Base-by-base conservation (phyloP, 2,329 filamentous ascomycete genomes). In the Fusarium transvaalense region DNA sequence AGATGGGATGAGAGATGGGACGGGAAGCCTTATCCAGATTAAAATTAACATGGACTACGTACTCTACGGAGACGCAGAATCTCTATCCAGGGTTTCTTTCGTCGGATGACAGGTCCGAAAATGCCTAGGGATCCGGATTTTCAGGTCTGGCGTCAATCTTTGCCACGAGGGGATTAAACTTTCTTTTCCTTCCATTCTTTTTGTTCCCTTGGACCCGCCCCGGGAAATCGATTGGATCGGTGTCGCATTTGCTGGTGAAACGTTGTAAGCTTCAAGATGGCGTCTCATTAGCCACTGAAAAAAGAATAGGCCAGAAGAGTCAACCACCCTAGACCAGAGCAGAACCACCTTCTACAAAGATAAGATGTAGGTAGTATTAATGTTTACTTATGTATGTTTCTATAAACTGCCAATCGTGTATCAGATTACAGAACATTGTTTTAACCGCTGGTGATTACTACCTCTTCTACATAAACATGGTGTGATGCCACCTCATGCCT, bases 181-280 rank as follows among this genome's bases (percentile, higher is more conserved):
- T 19, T 50, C 6, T 15, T 39, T 21, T 25, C 39, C 17, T 29
- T 53, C n/a, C 39, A 12, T 29, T 53, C n/a, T 50, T 46, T 32
- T 46, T 47, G 6, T 32, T 32, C 43, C 19, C 32, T 39, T 57
- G 12, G 61, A 65, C 62, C 48, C 34, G 25, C 27, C 29, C 13
- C 9, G 14, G 14, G 13, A 29, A 29, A 10, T 41, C 35, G 23
- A 62, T 42, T 39, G 27, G 37, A 53, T 37, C 21, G 46, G 60
- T 43, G 25, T 55, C 10, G 50, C 32, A 52, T 47, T 41, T 5
- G 2, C 27, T 52, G 21, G 25, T 59, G 60, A 59, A 60, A 64
- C 59, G 17, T 14, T 19, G 27, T 27, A 39, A 59, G 35, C 39
- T 41, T 47, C 60, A 60, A 15, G 29, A 29, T 12, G 7, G 25